Percentiles rank a stretch among this genome's conserved stretches.
Conservation (phyloP, 129 eudicot species). For the Escallonia rubra region DNA sequence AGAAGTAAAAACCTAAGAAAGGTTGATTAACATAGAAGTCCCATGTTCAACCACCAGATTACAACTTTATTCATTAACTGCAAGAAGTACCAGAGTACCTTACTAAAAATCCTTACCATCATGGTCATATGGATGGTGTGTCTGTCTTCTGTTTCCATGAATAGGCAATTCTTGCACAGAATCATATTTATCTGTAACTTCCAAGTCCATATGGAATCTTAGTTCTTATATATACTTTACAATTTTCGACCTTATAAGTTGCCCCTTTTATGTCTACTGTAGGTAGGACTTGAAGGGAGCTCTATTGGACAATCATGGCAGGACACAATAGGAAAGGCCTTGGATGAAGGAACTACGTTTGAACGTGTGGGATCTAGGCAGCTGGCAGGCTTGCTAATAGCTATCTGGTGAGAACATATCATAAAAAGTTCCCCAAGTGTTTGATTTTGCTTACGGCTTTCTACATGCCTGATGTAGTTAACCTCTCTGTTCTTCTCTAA, state of each 20-base stretch:
- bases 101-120: too few relatives aligned
- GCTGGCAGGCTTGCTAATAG: constrained; percentile 84
- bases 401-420: constrained; percentile 60
- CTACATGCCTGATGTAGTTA: too few relatives aligned
- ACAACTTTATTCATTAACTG: too few relatives aligned
- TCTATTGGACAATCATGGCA: constrained; percentile 93
- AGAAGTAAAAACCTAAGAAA: too few relatives aligned
- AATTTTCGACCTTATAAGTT: constrained; percentile 3
- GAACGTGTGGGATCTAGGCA: constrained; percentile 97
- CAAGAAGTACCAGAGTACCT: too few relatives aligned
- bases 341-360: constrained; percentile 78
- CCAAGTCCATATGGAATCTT: background rate
- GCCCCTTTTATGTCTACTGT: constrained; percentile 23
- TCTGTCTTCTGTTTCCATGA: background rate
- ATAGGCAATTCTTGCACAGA: background rate
- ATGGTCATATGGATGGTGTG: background rate
- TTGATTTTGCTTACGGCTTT: too few relatives aligned
- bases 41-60: too few relatives aligned
- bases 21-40: too few relatives aligned
- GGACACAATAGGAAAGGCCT: constrained; percentile 83
- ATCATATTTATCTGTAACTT: too few relatives aligned
- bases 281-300: constrained; percentile 99
- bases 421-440: too few relatives aligned
- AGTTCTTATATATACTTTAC: background rate
- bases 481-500: too few relatives aligned